phyloP scores from a whole-genome alignment of 169 alveolate species.

The Cryptosporidium tyzzeri region DNA sequence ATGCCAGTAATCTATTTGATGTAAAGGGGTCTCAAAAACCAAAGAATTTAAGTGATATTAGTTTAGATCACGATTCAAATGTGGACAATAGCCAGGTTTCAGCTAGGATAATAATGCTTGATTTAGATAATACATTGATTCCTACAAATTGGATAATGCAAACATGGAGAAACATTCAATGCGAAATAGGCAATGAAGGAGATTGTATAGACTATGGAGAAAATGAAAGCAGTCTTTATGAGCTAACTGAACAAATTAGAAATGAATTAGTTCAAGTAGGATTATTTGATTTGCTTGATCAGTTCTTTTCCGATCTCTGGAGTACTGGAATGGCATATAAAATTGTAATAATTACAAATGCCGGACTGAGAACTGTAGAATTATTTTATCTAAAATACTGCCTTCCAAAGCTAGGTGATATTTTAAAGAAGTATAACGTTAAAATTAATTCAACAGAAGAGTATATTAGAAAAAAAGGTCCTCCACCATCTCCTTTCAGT shows the following conservation, averaged over 20 bases:
- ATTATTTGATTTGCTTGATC: slow-evolving; percentile 64
- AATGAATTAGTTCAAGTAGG: slow-evolving; percentile 72
- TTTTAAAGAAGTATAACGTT: slow-evolving; percentile 63
- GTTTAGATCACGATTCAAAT: slow-evolving; percentile 6
- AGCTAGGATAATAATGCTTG: slow-evolving; percentile 76
- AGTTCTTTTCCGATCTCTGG: slow-evolving; percentile 71
- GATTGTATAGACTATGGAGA: slow-evolving; percentile 45
- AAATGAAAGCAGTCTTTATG: slow-evolving; percentile 28
- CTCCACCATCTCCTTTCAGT: slow-evolving; percentile 77
- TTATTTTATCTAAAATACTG: slow-evolving; percentile 76
- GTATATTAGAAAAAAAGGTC: slow-evolving; percentile 75
- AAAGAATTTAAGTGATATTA: not conserved
- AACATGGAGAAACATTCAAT: slow-evolving; percentile 76
- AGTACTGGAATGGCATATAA: slow-evolving; percentile 40
- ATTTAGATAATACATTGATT: slow-evolving; percentile 79
- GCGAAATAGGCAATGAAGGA: slow-evolving; percentile 62
- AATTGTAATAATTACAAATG: slow-evolving; percentile 79
- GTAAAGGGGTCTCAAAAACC: not conserved
- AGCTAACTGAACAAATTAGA: slow-evolving; percentile 73
- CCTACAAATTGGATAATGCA: slow-evolving; percentile 81
- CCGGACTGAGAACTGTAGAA: slow-evolving; percentile 79
- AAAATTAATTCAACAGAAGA: slow-evolving; percentile 78
- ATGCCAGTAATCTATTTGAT: slow-evolving; percentile 1
- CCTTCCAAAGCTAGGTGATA: slow-evolving; percentile 79
- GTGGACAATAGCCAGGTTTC: slow-evolving; percentile 11